These are phyloP conservation scores for Podospora pseudocomata DNA, from an alignment of 495 filamentous ascomycete species.

Conservation along the genomic window DNA sequence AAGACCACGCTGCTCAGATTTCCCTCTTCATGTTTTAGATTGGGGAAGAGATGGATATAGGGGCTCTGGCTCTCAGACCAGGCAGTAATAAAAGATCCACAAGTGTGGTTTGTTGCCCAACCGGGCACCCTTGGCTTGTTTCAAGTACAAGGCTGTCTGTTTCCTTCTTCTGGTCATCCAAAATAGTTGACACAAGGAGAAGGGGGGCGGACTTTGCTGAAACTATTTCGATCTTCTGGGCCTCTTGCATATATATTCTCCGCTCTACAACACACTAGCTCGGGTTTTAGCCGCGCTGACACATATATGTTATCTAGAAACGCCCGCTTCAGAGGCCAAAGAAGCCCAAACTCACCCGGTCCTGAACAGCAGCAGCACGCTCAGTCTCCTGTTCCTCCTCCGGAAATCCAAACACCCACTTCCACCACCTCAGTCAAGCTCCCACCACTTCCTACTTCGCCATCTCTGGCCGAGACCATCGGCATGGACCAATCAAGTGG, in stretches of 20 bases:
- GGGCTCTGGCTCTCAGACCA: background rate
- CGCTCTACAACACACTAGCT: conserved; percentile 8
- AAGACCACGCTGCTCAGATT: background rate
- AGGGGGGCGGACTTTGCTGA: background rate
- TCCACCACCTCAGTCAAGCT: conserved; percentile 28
- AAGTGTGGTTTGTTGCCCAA: conserved; percentile 4
- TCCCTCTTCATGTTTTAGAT: background rate
- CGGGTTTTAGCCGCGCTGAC: background rate
- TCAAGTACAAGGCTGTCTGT: conserved; percentile 1
- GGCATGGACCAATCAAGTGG: conserved; percentile 37
- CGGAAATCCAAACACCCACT: conserved; percentile 22
- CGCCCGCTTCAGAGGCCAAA: conserved; percentile 35
- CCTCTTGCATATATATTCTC: background rate
- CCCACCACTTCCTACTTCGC: conserved; percentile 31
- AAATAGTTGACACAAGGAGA: background rate
- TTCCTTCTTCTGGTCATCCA: background rate
- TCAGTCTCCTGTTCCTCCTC: conserved; percentile 8
- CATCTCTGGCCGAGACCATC: conserved; percentile 35
- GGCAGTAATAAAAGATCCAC: conserved; percentile 2
- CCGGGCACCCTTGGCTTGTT: conserved; percentile 10
- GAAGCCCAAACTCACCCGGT: conserved; percentile 29
- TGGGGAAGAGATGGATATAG: background rate
- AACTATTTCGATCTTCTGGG: background rate
- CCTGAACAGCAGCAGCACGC: conserved; percentile 8
- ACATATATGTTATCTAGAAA: conserved; percentile 20